Evolutionary conservation across 768 basidiomycete genomes (phyloP).

Genomic region (Leccinellum luteum): DNA sequence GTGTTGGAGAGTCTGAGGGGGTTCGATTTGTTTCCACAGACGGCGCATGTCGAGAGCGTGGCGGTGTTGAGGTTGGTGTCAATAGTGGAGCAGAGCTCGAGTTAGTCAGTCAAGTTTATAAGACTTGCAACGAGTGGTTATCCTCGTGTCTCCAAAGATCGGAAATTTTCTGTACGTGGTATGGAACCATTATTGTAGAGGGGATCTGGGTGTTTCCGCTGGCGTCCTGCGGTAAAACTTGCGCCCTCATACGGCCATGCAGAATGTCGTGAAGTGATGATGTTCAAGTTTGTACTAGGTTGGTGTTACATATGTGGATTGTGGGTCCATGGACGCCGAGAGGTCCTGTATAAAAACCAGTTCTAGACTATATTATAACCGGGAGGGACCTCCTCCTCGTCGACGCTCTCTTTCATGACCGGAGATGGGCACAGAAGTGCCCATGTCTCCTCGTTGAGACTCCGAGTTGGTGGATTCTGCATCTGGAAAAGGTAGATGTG

Average conservation of each 20-base stretch:
- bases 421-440: too few species aligned
- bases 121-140: not conserved
- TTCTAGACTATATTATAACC: too few species aligned
- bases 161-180: not conserved
- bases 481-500: too few species aligned
- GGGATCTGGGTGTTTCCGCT: not conserved
- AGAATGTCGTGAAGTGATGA: not conserved
- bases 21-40: conserved; percentile 96
- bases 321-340: too few species aligned
- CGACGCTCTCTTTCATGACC: too few species aligned
- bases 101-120: not conserved
- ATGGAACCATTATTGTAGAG: not conserved
- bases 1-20: conserved; percentile 80
- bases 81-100: not conserved
- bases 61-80: conserved; percentile 57
- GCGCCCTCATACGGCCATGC: not conserved
- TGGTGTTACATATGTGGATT: too few species aligned
- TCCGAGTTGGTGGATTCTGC: too few species aligned
- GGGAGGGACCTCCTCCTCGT: too few species aligned
- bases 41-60: conserved; percentile 88
- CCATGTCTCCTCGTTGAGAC: too few species aligned
- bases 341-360: too few species aligned
- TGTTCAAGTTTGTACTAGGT: too few species aligned
- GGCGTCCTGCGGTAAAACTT: not conserved
- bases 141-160: not conserved